Evolutionary conservation across 805 yeast genomes (phyloP), one percentile per base, ranked within the genome.

Genomic region (Zygosaccharomyces bailii): DNA sequence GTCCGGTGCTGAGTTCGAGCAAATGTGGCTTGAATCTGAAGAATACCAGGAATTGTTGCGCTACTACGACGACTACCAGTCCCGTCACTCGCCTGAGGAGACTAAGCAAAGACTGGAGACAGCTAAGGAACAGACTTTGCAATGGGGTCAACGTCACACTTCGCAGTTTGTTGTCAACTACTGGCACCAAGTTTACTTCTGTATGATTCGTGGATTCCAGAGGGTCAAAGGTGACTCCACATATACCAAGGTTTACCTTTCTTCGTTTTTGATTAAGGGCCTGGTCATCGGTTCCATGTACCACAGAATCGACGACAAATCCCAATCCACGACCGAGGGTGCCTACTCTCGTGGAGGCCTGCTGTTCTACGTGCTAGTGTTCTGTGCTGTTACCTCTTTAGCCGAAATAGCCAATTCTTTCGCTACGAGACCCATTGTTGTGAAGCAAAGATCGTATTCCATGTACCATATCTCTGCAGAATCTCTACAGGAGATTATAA

Each of bases 401-500:
- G 80, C 84, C 53, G 86, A 80, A 64, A 76, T 81, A 46, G 71
- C 81, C 55, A 62, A 75, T 7, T 66, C 80, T 44, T 82, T 78
- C 54, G 76, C 77, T 47, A 76, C 75, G 45, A 77, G 84, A 66
- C 79, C 83, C 21, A 79, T 81, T 53, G 70, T 80, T 45, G 79
- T 77, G 53, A 82, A 81, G 59, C 88, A 82, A 56, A 75, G 76
- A 56, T 73, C 80, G 20, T 81, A 78, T 53, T 77, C 82, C 11
- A 67, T 82, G 66, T 80, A 77, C 59, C 76, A 80, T 48, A 79
- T 81, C 13, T 74, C 86, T 17, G 84, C 84, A 19, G 86, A 81
- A 62, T 75, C 82, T 6, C 50, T 82, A 34, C 78, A 83, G 7
- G 72, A 72, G 47, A 74, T 77, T 51, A 57, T 81, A 29, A 72